A percentile compares a stretch with the other conserved stretches of the same genome.
phyloP scores from a whole-genome alignment of 768 basidiomycete genomes.

The Rhodocollybia butyracea region DNA sequence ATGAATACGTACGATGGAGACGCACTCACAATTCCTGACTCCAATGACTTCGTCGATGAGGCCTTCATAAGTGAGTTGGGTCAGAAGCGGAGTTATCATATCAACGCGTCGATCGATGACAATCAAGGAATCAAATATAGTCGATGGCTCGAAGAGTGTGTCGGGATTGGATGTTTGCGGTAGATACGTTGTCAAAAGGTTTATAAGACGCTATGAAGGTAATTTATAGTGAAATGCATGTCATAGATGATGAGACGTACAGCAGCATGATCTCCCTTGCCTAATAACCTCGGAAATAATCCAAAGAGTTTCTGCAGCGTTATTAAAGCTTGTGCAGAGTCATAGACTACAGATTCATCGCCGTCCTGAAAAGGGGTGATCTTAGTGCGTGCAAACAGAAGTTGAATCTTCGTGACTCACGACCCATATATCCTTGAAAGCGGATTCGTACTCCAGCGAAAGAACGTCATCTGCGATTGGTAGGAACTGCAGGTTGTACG shows the following conservation, averaged over 20 bases:
- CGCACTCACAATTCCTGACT: slow-evolving; percentile 76
- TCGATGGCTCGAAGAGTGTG: slow-evolving; percentile 42
- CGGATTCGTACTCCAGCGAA: slow-evolving; percentile 81
- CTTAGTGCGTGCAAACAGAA: slow-evolving; percentile 4
- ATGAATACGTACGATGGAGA: neutral
- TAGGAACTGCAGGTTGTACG: slow-evolving; percentile 92
- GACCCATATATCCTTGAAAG: slow-evolving; percentile 89
- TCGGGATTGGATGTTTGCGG: slow-evolving; percentile 40
- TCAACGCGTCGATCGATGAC: slow-evolving; percentile 89
- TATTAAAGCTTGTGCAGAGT: slow-evolving; percentile 83
- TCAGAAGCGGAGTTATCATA: slow-evolving; percentile 93
- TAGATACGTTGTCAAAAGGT: slow-evolving; percentile 61
- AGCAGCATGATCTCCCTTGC: slow-evolving; percentile 87
- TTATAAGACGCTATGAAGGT: slow-evolving; percentile 62
- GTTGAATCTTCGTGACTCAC: slow-evolving; percentile 47
- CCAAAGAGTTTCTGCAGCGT: slow-evolving; percentile 84
- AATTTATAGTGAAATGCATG: neutral
- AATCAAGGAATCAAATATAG: slow-evolving; percentile 80
- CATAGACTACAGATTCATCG: slow-evolving; percentile 86
- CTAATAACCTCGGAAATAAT: slow-evolving; percentile 86
- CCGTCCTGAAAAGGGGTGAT: slow-evolving; percentile 62
- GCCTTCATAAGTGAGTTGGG: slow-evolving; percentile 95
- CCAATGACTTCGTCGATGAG: slow-evolving; percentile 91
- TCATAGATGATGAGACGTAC: slow-evolving; percentile 33
- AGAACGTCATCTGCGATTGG: slow-evolving; percentile 91